Evolutionary conservation across 73 alveolate species (phyloP), one percentile per base, ranked within the genome.

Genomic region (Paramecium primaurelia): DNA sequence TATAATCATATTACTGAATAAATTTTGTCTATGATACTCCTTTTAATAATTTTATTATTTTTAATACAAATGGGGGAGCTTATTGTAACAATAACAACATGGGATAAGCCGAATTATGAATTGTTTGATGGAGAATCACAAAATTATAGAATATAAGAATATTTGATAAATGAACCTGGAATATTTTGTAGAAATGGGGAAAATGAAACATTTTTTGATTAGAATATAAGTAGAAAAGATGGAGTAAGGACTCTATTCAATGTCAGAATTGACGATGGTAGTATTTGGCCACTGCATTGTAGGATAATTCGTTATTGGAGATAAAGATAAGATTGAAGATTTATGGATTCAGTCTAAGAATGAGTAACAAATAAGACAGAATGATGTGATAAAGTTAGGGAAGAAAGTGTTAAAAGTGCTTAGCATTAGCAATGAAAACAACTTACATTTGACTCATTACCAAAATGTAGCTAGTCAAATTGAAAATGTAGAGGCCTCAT

Each of bases 81-180:
- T 16, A 38, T 30, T n/a, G 88, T 75, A 25, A 75, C 68, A 80
- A 64, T 80, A 16, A 80, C 91, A 20, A 80, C 91, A 11, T 80
- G 91, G 91, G 91, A 80, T 47, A 80, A 80, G 30, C 47, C 51
- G 14, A 80, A 28, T 44, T 80, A 80, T 80, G 91, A 80, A 80
- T 49, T 80, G 22, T 80, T 80, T 26, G 91, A 80, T 80, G 91
- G 91, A 49, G 91, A 80, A 49, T 42, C 91, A 5, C 75, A 80
- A 20, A 32, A 80, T 32, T 47, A 80, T 80, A 40, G 58, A 25
- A 26, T 25, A 20, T 26, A 80, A n/a, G 42, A 42, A 26, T 80
- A 38, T 47, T 22, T 45, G 51, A 49, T 80, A 22, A 18, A 26
- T 7, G 37, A 42, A 25, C 47, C 64, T 18, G 91, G 91, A 42